A percentile compares a stretch with the other conserved stretches of the same genome.
phyloP scores from a whole-genome alignment of 106 monocot genomes.

The Dioscorea zingiberensis region DNA sequence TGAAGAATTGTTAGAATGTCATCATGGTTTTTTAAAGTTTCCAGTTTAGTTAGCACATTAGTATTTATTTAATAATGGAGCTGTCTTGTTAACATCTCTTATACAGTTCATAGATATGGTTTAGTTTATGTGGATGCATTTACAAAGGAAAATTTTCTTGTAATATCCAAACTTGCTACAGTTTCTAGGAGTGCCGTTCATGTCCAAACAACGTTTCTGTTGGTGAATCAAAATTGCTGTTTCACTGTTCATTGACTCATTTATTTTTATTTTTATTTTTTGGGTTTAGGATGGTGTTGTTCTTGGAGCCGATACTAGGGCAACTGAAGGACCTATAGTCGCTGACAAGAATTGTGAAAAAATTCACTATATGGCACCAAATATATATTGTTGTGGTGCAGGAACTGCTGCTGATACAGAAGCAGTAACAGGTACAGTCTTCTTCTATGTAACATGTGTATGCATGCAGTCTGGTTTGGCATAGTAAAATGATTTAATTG shows the following conservation, averaged over 20 bases:
- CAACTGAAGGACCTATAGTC: slow-evolving; percentile 97
- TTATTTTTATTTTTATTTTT: slow-evolving; percentile 3
- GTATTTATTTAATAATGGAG: too few relatives aligned
- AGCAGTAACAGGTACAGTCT: slow-evolving; percentile 72
- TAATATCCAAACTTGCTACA: too few relatives aligned
- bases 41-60: too few relatives aligned
- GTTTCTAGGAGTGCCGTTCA: too few relatives aligned
- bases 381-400: slow-evolving; percentile 98
- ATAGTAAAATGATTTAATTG: neutral
- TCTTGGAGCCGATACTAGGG: slow-evolving; percentile 96
- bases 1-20: too few relatives aligned
- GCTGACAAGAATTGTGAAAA: slow-evolving; percentile 99
- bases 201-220: too few relatives aligned
- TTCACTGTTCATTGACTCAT: neutral
- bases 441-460: neutral
- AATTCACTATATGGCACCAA: slow-evolving; percentile 98
- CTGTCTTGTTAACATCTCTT: too few relatives aligned
- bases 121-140: too few relatives aligned
- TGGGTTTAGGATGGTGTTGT: slow-evolving; percentile 99
- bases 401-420: slow-evolving; percentile 99
- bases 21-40: too few relatives aligned
- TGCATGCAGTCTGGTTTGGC: neutral
- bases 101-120: too few relatives aligned
- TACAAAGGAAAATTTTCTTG: too few relatives aligned
- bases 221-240: neutral